phyloP scores from a whole-genome alignment of 306 rosid genomes.

The Pyrus pyrifolia region DNA sequence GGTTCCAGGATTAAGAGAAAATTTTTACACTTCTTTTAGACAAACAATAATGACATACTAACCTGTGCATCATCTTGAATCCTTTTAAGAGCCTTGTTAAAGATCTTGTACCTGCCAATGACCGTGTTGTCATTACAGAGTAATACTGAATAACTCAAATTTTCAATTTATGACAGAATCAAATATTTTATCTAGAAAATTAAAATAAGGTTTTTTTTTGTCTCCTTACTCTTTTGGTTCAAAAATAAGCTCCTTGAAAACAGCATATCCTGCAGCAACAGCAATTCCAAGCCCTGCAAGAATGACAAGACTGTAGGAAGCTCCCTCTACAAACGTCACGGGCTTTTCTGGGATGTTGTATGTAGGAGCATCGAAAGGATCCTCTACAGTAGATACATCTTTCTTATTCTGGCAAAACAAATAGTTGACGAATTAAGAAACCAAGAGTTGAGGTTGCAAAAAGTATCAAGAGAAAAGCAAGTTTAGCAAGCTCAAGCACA shows the following conservation, averaged over 20 bases:
- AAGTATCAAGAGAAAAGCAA: not conserved
- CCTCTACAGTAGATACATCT: constrained; percentile 70
- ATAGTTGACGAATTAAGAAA: constrained; percentile 5
- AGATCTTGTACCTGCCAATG: constrained; percentile 66
- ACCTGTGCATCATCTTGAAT: constrained; percentile 86
- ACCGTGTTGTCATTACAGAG: constrained; percentile 1
- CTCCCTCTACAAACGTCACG: constrained; percentile 75
- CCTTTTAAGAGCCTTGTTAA: constrained; percentile 76
- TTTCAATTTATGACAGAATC: not conserved
- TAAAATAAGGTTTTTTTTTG: not conserved
- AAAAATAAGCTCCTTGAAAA: constrained; percentile 89
- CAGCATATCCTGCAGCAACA: constrained; percentile 83
- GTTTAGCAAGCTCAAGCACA: not conserved
- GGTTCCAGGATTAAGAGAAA: not conserved
- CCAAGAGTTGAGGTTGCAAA: not conserved
- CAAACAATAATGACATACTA: constrained; percentile 2
- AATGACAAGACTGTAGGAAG: constrained; percentile 74
- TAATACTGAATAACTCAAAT: not conserved
- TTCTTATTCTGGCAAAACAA: constrained; percentile 56
- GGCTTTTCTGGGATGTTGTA: constrained; percentile 94
- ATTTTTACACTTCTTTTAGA: not conserved
- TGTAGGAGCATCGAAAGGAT: constrained; percentile 82
- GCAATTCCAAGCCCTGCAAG: constrained; percentile 82
- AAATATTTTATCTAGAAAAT: not conserved
- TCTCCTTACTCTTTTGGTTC: constrained; percentile 83